Evolutionary conservation across 371 early-diverging fungal species (phyloP), one percentile per base, ranked within the genome.

Genomic region (Mitosporidium daphniae): DNA sequence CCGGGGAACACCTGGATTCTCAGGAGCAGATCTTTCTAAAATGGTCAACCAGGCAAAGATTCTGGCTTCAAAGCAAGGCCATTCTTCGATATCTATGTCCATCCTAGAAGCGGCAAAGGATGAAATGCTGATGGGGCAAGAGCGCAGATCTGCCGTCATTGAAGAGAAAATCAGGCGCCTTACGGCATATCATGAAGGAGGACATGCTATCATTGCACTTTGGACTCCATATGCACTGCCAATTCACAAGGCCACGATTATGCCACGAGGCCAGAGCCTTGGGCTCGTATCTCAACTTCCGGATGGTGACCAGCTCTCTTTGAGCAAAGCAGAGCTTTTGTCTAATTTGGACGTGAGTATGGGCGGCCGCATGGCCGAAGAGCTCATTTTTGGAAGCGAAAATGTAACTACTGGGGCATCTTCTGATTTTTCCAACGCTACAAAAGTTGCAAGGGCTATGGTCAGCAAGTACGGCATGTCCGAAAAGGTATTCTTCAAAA

Each of bases 181-280:
- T 16, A 86, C 86, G 1, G 86, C 93, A 0, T 89, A 78, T 36
- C 93, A 91, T 38, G 93, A 91, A 44, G 84, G 80, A 16, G 93
- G 93, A 0, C 93, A 91, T 42, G 68, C 93, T 0, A 47, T 91
- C 17, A 78, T 75, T 2, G 86, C 86, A 2, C 53, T 72, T 32
- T 72, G 64, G 45, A 84, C 84, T n/a, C 57, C 60, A 3, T 78
- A 78, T 3, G 78, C 93, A 4, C 57, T 68, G 55, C 77, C 84
- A n/a, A 39, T 91, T 28, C 82, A 86, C 48, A 91, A 91, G 39
- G 89, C 82, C 1, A 86, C 86, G 2, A 72, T 89, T 21, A 84
- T 89, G 50, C 93, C 93, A 4, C 62, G 93, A 16, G 89, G 86
- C 3, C 48, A 52, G 12, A 65, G 72, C 3, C 43, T 84, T 21